These are phyloP conservation scores for Haematococcus lacustris DNA, from an alignment of 139 green algal genomes.

Conservation along the genomic window DNA sequence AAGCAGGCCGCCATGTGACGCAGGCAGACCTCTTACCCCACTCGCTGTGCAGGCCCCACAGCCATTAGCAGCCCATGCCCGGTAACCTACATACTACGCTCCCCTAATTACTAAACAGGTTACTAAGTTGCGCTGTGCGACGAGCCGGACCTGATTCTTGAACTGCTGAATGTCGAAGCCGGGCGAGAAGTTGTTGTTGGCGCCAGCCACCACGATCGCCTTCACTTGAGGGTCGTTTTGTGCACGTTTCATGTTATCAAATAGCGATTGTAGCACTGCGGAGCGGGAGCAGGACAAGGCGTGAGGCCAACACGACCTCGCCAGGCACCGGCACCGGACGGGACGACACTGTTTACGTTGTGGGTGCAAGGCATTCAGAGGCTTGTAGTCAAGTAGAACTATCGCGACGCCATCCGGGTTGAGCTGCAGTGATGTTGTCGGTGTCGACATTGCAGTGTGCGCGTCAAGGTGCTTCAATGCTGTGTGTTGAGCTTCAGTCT, in stretches of 20 bases:
- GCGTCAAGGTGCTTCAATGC: no score
- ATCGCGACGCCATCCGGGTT: conserved; percentile 73
- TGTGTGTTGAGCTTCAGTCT: no score
- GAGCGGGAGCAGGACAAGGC: neutral
- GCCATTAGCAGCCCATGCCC: neutral
- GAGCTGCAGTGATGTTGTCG: conserved; percentile 21
- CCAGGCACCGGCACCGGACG: neutral
- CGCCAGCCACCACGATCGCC: conserved; percentile 86
- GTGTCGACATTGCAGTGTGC: conserved; percentile 13
- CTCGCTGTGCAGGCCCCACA: no score
- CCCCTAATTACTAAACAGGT: neutral
- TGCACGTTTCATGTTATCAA: conserved; percentile 59
- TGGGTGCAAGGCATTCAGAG: conserved; percentile 92
- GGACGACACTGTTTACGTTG: conserved; percentile 31
- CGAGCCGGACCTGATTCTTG: conserved; percentile 24
- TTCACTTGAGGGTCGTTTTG: conserved; percentile 64
- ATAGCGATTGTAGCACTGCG: conserved; percentile 80
- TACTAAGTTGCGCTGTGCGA: neutral
- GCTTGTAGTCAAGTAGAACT: conserved; percentile 84
- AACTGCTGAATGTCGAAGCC: conserved; percentile 90
- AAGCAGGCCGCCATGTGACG: no score
- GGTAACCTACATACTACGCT: neutral
- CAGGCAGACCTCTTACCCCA: no score
- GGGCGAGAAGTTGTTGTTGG: conserved; percentile 77
- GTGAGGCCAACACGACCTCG: neutral